These are phyloP conservation scores for Exophiala sp. DNA, from an alignment of 2,329 filamentous ascomycete genomes.

Conservation along the genomic window DNA sequence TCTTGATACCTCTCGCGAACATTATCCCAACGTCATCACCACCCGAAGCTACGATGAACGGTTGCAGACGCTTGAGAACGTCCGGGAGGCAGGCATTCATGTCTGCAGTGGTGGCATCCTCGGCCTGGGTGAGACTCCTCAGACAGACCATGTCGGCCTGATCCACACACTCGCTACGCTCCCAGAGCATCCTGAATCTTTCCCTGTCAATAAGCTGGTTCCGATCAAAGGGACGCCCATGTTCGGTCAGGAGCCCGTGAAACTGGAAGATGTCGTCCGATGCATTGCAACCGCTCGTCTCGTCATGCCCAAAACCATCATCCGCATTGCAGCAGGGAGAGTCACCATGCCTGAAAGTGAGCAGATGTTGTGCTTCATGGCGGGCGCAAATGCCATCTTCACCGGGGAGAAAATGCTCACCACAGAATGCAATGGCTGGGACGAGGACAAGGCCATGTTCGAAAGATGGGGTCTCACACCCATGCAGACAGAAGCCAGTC, in stretches of 20 bases:
- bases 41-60: slow-evolving; percentile 84
- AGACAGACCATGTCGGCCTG: slow-evolving; percentile 73
- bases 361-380: slow-evolving; percentile 83
- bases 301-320: slow-evolving; percentile 77
- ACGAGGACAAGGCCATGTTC: slow-evolving; percentile 81
- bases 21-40: slow-evolving; percentile 75
- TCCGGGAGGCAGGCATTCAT: slow-evolving; percentile 78
- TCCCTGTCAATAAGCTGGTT: slow-evolving; percentile 85
- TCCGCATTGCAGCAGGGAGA: slow-evolving; percentile 76
- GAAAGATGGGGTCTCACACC: slow-evolving; percentile 72
- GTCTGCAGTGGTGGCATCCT: slow-evolving; percentile 88
- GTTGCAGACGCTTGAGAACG: slow-evolving; percentile 69
- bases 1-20: slow-evolving; percentile 81
- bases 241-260: slow-evolving; percentile 64
- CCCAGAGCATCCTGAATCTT: slow-evolving; percentile 77
- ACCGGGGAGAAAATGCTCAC: slow-evolving; percentile 95
- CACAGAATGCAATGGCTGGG: slow-evolving; percentile 85
- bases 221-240: slow-evolving; percentile 86
- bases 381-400: slow-evolving; percentile 89
- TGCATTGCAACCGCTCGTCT: slow-evolving; percentile 79
- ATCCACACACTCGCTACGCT: slow-evolving; percentile 76
- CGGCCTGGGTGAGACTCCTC: slow-evolving; percentile 67
- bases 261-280: slow-evolving; percentile 71
- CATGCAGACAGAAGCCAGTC: slow-evolving; percentile 51
- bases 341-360: slow-evolving; percentile 83